Evolutionary conservation across 495 filamentous ascomycete species (phyloP).

Genomic region (Aspergillus sclerotiicarbonarius): DNA sequence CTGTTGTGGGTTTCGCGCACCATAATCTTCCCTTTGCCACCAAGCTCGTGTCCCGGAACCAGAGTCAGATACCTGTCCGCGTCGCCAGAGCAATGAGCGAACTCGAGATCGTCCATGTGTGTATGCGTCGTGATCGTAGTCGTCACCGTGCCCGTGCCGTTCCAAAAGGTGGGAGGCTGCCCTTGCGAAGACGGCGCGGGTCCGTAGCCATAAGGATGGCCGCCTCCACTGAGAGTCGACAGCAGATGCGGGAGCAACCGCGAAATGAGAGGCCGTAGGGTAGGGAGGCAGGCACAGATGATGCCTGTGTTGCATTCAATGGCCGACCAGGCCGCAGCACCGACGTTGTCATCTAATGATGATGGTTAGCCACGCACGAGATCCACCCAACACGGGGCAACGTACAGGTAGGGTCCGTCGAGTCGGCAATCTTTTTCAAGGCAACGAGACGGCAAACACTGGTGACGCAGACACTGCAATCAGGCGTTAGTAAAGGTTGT

Average conservation of each 20-base stretch:
- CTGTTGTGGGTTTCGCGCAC: constrained; percentile 5
- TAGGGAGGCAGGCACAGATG: constrained; percentile 84
- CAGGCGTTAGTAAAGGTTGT: background rate
- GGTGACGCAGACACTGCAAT: constrained; percentile 43
- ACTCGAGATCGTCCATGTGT: constrained; percentile 32
- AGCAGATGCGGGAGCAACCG: constrained; percentile 34
- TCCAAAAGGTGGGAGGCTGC: constrained; percentile 30
- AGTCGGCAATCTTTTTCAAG: constrained; percentile 38
- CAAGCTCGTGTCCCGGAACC: constrained; percentile 16
- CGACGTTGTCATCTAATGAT: constrained; percentile 51
- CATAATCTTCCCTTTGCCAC: constrained; percentile 14
- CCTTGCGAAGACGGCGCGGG: constrained; percentile 17
- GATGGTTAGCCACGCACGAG: constrained; percentile 2
- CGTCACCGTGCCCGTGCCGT: constrained; percentile 29
- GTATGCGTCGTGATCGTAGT: constrained; percentile 29
- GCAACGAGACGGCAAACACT: constrained; percentile 41
- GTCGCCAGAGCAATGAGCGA: constrained; percentile 25
- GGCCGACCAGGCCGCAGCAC: constrained; percentile 72
- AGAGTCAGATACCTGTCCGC: constrained; percentile 27
- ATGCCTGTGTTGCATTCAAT: constrained; percentile 89
- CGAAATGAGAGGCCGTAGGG: constrained; percentile 74
- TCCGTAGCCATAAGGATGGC: constrained; percentile 11
- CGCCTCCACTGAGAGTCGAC: constrained; percentile 27
- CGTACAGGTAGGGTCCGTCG: constrained; percentile 43
- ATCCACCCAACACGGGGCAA: background rate